A percentile compares a stretch with the other conserved stretches of the same genome.
phyloP scores from a whole-genome alignment of 163 green algal species.

The Chlorella variabilis region DNA sequence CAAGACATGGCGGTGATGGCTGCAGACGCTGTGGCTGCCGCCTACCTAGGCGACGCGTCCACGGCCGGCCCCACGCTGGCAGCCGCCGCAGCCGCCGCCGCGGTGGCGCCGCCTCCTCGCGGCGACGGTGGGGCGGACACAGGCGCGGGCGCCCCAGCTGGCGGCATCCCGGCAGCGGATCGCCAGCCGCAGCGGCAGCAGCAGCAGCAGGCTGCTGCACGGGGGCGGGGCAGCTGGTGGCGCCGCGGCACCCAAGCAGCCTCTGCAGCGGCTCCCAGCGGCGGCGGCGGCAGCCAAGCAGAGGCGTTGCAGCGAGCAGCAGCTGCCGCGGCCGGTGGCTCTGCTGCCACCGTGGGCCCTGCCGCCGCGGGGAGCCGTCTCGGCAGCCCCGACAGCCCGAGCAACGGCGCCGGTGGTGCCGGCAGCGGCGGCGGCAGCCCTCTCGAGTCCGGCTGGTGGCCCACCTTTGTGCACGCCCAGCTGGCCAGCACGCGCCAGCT shows the following conservation, averaged over 20 bases:
- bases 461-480: slow-evolving; percentile 49
- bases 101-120: no score
- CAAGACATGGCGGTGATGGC: slow-evolving; percentile 62
- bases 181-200: no score
- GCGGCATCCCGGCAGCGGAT: no score
- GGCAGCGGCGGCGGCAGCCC: background rate
- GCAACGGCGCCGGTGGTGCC: background rate
- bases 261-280: no score
- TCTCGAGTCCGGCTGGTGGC: slow-evolving; percentile 45
- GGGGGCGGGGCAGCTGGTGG: no score
- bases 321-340: no score
- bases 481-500: slow-evolving; percentile 59
- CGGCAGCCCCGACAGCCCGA: background rate
- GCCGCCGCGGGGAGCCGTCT: background rate
- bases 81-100: background rate
- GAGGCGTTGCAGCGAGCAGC: background rate
- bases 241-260: no score
- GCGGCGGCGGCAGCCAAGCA: no score
- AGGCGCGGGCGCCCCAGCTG: no score
- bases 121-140: background rate
- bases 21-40: slow-evolving; percentile 55
- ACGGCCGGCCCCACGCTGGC: background rate
- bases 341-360: background rate
- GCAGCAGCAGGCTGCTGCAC: no score
- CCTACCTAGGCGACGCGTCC: slow-evolving; percentile 55